These are phyloP conservation scores for Tolypocladium amazonense DNA, from an alignment of 2,329 filamentous ascomycete species.

Conservation along the genomic window DNA sequence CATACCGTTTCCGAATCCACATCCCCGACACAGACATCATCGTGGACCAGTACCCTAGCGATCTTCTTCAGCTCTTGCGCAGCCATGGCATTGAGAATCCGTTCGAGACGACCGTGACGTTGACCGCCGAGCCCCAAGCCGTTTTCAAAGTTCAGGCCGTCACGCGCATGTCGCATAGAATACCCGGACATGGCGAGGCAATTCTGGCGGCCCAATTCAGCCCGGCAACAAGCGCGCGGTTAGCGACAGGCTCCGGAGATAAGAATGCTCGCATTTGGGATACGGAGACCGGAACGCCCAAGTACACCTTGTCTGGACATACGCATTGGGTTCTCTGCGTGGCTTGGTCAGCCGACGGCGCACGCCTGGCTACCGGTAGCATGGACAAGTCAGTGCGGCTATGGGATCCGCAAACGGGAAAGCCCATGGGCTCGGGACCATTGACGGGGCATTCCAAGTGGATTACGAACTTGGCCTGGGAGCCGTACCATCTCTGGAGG, in stretches of 20 bases:
- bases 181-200: conserved; percentile 83
- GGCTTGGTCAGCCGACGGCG: conserved; percentile 76
- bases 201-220: conserved; percentile 84
- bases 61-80: conserved; percentile 42
- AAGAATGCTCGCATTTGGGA: conserved; percentile 91
- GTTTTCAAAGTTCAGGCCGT: conserved; percentile 91
- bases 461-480: conserved; percentile 82
- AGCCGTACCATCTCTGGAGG: conserved; percentile 78
- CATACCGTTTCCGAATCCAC: conserved; percentile 51
- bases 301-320: conserved; percentile 78
- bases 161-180: conserved; percentile 77
- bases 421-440: conserved; percentile 48
- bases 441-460: conserved; percentile 84
- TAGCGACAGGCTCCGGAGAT: conserved; percentile 86
- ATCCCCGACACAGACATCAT: conserved; percentile 42
- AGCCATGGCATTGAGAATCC: conserved; percentile 47
- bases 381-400: conserved; percentile 89
- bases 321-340: conserved; percentile 84
- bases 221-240: conserved; percentile 60
- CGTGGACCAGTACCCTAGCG: conserved; percentile 44
- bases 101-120: conserved; percentile 43
- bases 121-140: conserved; percentile 68
- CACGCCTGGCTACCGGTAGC: conserved; percentile 73
- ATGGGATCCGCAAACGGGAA: conserved; percentile 79
- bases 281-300: conserved; percentile 82